phyloP scores from a whole-genome alignment of 805 yeast species.

The Yamadazyma kitorensis region DNA sequence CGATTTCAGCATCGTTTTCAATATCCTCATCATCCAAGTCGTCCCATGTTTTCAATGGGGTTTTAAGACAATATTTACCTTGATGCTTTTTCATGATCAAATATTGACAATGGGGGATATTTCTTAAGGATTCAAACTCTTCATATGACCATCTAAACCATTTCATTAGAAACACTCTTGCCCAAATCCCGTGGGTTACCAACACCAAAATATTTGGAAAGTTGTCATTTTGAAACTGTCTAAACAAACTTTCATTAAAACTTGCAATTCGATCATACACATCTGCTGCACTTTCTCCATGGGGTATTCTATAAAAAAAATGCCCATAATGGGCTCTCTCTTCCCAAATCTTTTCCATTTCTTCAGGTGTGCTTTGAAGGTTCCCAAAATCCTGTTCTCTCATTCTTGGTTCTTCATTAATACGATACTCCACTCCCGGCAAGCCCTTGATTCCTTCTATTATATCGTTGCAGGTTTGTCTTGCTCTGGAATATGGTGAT shows the following conservation, averaged over 20 bases:
- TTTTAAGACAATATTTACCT: slow-evolving; percentile 54
- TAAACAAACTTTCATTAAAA: slow-evolving; percentile 79
- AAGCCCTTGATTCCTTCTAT: slow-evolving; percentile 53
- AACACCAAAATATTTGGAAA: slow-evolving; percentile 81
- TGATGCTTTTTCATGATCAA: slow-evolving; percentile 67
- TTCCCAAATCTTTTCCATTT: slow-evolving; percentile 78
- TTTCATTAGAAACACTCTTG: slow-evolving; percentile 87
- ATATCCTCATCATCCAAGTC: slow-evolving; percentile 46
- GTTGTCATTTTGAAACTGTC: slow-evolving; percentile 68
- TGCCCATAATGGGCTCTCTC: slow-evolving; percentile 84
- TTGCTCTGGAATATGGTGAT: slow-evolving; percentile 80
- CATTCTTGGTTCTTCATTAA: slow-evolving; percentile 86
- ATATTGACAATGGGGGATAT: slow-evolving; percentile 82
- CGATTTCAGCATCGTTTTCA: slow-evolving; percentile 35
- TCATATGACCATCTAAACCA: slow-evolving; percentile 95
- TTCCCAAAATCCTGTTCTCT: slow-evolving; percentile 96
- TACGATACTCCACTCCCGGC: slow-evolving; percentile 43
- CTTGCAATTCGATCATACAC: slow-evolving; percentile 90
- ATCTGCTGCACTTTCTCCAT: slow-evolving; percentile 95
- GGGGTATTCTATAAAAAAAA: slow-evolving; percentile 80
- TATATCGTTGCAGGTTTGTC: slow-evolving; percentile 78
- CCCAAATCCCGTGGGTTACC: slow-evolving; percentile 94
- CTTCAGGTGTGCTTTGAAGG: slow-evolving; percentile 73
- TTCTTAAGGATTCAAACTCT: slow-evolving; percentile 77
- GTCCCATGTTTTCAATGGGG: slow-evolving; percentile 71